Evolutionary conservation across 495 filamentous ascomycete genomes (phyloP).

Genomic region (Aspergillus diversus): DNA sequence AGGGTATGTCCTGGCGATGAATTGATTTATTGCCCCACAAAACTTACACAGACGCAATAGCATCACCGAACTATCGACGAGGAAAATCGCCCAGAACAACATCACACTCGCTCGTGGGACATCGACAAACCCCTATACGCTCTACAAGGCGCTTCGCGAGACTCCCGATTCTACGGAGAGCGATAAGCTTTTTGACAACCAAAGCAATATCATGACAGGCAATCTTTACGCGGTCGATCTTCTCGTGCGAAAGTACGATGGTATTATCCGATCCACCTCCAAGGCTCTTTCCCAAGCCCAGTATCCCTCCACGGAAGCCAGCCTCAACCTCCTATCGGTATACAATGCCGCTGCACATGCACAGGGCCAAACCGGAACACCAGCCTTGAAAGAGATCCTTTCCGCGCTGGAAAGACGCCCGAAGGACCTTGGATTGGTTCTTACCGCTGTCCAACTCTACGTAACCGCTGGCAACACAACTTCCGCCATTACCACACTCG

Average conservation of each 20-base stretch:
- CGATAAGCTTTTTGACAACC: conserved; percentile 78
- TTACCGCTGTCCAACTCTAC: conserved; percentile 86
- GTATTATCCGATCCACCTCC: conserved; percentile 67
- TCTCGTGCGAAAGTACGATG: conserved; percentile 75
- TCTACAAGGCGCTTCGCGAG: conserved; percentile 68
- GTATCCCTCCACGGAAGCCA: conserved; percentile 58
- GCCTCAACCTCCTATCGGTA: conserved; percentile 67
- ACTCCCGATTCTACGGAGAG: conserved; percentile 60
- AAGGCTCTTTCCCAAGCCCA: conserved; percentile 57
- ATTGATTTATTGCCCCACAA: conserved; percentile 22
- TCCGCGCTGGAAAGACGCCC: conserved; percentile 76
- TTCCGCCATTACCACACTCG: conserved; percentile 74
- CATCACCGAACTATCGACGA: conserved; percentile 76
- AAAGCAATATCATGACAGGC: conserved; percentile 65
- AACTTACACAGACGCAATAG: conserved; percentile 42
- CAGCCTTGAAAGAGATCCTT: conserved; percentile 72
- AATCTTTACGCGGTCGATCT: conserved; percentile 76
- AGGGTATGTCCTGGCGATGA: conserved; percentile 50
- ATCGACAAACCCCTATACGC: conserved; percentile 74
- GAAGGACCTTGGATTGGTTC: conserved; percentile 78
- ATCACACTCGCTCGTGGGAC: conserved; percentile 60
- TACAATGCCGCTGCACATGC: conserved; percentile 80
- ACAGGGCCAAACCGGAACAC: conserved; percentile 63
- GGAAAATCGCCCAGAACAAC: conserved; percentile 80
- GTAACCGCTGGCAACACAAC: conserved; percentile 72